Conservation (phyloP, 768 basidiomycete species). For the Amanita muscaria region DNA sequence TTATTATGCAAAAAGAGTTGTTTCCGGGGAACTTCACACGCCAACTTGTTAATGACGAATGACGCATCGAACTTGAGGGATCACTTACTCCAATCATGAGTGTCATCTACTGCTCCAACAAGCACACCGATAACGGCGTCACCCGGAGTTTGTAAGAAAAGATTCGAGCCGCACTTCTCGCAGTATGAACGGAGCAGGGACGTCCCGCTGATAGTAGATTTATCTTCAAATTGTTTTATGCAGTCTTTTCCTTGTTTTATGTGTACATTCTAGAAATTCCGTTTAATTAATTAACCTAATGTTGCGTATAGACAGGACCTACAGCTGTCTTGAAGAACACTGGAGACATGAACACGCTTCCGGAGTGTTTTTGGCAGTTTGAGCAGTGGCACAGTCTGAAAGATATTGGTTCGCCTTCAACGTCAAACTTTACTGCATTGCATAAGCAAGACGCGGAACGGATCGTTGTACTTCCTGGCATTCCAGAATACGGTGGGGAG, state of each 20-base stretch:
- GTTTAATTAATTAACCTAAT: background rate
- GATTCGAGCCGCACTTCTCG: slow-evolving; percentile 20
- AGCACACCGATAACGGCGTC: slow-evolving; percentile 16
- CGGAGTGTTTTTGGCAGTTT: slow-evolving; percentile 25
- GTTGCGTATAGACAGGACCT: background rate
- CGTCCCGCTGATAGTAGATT: slow-evolving; percentile 19
- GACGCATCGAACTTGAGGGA: too few species aligned
- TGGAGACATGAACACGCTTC: slow-evolving; percentile 26
- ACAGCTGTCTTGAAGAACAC: slow-evolving; percentile 23
- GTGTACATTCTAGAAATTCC: slow-evolving; percentile 20
- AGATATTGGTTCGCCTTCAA: slow-evolving; percentile 22
- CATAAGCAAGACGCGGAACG: slow-evolving; percentile 22
- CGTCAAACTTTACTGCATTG: slow-evolving; percentile 17
- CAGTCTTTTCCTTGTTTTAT: slow-evolving; percentile 17
- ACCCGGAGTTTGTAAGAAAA: slow-evolving; percentile 17
- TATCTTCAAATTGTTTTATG: slow-evolving; percentile 19
- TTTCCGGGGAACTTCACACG: slow-evolving; percentile 15
- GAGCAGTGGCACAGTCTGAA: slow-evolving; percentile 25
- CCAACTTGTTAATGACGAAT: background rate
- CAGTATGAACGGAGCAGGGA: slow-evolving; percentile 23
- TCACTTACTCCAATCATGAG: slow-evolving; percentile 17
- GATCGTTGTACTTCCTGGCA: background rate
- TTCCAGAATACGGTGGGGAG: too few species aligned
- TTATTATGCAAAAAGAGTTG: slow-evolving; percentile 12
- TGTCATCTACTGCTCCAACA: slow-evolving; percentile 17